Evolutionary conservation across 1,284 basidiomycete species (phyloP).

Genomic region (Singerocomus inundabilis): DNA sequence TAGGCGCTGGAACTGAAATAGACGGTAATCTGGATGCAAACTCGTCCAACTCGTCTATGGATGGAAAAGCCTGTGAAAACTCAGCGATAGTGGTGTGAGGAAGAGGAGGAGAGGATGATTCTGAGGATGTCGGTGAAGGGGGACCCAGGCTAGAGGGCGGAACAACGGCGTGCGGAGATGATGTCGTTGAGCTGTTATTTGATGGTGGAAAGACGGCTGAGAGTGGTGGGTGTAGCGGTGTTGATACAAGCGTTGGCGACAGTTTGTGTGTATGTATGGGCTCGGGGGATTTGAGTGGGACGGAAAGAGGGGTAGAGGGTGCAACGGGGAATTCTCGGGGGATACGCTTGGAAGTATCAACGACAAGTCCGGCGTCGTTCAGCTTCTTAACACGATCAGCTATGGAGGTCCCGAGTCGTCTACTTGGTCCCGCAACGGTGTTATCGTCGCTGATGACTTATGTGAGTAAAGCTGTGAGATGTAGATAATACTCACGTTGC

Average conservation of each 20-base stretch:
- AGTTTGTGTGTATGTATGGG: constrained; percentile 22
- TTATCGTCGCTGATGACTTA: constrained; percentile 19
- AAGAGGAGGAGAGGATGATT: constrained; percentile 48
- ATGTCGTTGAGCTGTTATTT: constrained; percentile 27
- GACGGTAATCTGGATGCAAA: constrained; percentile 48
- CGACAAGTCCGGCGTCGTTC: constrained; percentile 60
- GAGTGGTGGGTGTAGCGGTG: constrained; percentile 14
- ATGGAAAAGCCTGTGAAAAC: constrained; percentile 64
- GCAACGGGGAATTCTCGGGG: constrained; percentile 46
- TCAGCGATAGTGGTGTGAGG: constrained; percentile 44
- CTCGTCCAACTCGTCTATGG: constrained; percentile 73
- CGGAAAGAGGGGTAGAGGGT: constrained; percentile 36
- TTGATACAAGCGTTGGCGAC: constrained; percentile 21
- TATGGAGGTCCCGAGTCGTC: constrained; percentile 53
- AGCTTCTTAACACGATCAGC: constrained; percentile 72
- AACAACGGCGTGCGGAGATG: constrained; percentile 56
- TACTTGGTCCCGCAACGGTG: constrained; percentile 33
- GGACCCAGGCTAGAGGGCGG: constrained; percentile 67
- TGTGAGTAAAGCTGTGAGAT: constrained; percentile 13
- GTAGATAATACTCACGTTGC: constrained; percentile 40
- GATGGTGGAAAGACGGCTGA: constrained; percentile 30
- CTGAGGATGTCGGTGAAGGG: constrained; percentile 67
- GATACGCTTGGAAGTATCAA: constrained; percentile 51
- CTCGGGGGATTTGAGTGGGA: constrained; percentile 35
- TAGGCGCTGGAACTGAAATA: constrained; percentile 42